These are phyloP conservation scores for Fusarium citri DNA, from an alignment of 2,329 filamentous ascomycete species.

Conservation along the genomic window DNA sequence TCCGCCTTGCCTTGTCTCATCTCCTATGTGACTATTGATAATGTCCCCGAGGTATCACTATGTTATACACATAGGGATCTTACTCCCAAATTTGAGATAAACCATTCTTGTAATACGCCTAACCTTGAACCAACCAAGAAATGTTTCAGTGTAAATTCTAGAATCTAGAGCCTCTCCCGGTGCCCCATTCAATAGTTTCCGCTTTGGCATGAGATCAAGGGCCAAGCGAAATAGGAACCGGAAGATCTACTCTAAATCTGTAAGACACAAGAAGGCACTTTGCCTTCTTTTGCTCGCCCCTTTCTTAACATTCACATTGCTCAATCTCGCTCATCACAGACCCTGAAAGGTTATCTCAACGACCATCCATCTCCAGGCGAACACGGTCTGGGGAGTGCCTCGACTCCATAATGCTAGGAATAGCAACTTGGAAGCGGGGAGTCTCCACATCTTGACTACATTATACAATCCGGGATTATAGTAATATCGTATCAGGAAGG, in stretches of 20 bases:
- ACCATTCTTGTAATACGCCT: too few relatives aligned
- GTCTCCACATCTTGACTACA: conserved; percentile 14
- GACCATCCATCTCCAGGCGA: conserved; percentile 9
- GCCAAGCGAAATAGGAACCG: conserved; percentile 1
- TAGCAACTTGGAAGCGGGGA: conserved; percentile 27
- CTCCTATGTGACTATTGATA: background rate
- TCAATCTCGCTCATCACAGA: conserved; percentile 30
- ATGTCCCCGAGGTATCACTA: background rate
- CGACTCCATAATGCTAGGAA: conserved; percentile 13
- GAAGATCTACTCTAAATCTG: conserved; percentile 5
- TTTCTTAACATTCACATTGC: conserved; percentile 11
- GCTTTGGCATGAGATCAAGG: background rate
- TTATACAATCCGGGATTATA: background rate
- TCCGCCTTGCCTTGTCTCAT: background rate
- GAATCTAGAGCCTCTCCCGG: background rate
- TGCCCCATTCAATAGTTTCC: background rate
- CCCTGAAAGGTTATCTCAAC: conserved; percentile 26
- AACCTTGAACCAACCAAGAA: background rate
- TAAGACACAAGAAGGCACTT: background rate
- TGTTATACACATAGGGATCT: background rate
- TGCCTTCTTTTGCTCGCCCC: conserved; percentile 4
- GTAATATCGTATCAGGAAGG: background rate
- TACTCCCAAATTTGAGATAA: background rate
- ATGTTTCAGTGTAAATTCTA: conserved; percentile 6
- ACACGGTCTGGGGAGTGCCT: background rate